Evolutionary conservation across 2,329 filamentous ascomycete species (phyloP), one percentile per base, ranked within the genome.

Genomic region (Xylariaceae sp.): DNA sequence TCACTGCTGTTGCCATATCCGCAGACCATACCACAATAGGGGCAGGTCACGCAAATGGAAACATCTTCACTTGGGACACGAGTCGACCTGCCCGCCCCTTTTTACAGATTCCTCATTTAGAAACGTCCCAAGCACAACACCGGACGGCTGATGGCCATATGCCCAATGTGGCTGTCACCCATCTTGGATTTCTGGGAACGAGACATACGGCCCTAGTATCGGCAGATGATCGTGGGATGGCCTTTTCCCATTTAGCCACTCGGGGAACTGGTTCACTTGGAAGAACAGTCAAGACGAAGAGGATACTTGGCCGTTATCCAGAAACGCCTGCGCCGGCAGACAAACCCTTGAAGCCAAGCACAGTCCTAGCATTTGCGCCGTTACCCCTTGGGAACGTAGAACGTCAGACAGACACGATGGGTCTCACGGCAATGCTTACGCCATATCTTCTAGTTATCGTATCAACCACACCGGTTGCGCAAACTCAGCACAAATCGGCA

Each of bases 61-160:
- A 87, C 70, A 96, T 99, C 56, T 97, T 97, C 71, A 99, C 93
- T 0, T 99, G 95, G 95, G 95, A 99, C 72, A 88, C 93, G 10
- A 83, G 84, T 47, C 84, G 89, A 59, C 83, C 89, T n/a, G 86
- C 91, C 2, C 84, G 89, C 37, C 94, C 93, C 0, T 99, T 99
- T 72, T 81, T 99, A 37, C 86, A 90, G 54, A 92, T 99, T 49
- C 85, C 88, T 0, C 90, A 91, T 41, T 77, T 96, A 8, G 85
- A 91, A 39, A 75, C 80, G n/a, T 75, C 78, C 2, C 83, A 89
- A 59, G 71, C 87, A 37, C 81, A 89, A 56, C 81, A 85, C 35
- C 82, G 86, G 52, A 86, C 82, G n/a, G 73, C 76, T 1, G 92
- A 97, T 77, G 93, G 94, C 1, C 94, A 99, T 75, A 77, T 94